Evolutionary conservation across 2,329 filamentous ascomycete genomes (phyloP), one percentile per base, ranked within the genome.

Genomic region (Fusarium sp.): DNA sequence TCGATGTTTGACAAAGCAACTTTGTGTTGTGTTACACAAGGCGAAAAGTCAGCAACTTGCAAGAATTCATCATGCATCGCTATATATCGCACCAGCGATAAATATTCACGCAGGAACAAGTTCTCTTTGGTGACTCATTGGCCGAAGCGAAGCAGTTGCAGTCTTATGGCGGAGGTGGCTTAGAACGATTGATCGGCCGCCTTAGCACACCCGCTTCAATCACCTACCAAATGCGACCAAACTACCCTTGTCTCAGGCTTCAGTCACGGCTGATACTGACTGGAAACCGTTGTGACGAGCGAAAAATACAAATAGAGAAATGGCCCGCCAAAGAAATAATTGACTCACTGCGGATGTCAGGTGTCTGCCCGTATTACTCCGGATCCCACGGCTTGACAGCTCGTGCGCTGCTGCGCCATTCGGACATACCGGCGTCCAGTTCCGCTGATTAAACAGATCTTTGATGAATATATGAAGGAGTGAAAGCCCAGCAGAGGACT

Each of bases 81-180:
- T 55, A 36, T 36, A 46, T 44, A 41, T 34, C 34, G 23, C 16
- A 31, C 16, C 34, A 37, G 10, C 15, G 31, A 16, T 34, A 37
- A 37, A 11, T 15, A 11, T 52, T 52, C 31, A 52, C 9, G 30
- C 37, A 54, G 37, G 11, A 28, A 13, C 31, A 51, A 41, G 36
- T 46, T 16, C 40, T 13, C 11, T 67, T 31, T 39, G 16, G 57
- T 67, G 65, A 68, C 64, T 68, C 65, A 68, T 44, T 63, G 23
- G 10, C 64, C 52, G 64, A 41, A 41, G 23, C 39, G 37, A 4
- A 7, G 5, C 37, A 23, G 23, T 23, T 23, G 23, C 23, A 23
- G 23, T 23, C 23, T 23, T 3, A 23, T 23, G 23, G 23, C 4
- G 23, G 23, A 23, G 23, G 23, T 23, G 23, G 23, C 23, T 23